Evolutionary conservation across 176 grass and related monocot species (phyloP), one percentile per base, ranked within the genome.

Genomic region (Dactylis glomerata): DNA sequence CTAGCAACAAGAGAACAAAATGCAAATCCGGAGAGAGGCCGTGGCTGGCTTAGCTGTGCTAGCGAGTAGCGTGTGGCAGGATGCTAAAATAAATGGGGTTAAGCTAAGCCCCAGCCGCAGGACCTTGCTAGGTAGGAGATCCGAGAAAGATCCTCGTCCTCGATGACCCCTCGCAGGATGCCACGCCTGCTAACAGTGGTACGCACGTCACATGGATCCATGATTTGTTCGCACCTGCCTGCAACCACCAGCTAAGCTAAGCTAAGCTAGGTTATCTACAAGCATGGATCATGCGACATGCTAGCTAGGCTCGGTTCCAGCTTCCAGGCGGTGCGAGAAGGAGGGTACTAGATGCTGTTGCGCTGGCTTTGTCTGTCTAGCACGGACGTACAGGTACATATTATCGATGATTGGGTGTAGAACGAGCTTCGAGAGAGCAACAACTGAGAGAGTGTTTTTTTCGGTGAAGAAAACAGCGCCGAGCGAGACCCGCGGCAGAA

Each of bases 1-100:
- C n/a, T n/a, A n/a, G n/a, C n/a, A n/a, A n/a, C n/a, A 81, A 68
- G 63, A 24, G 63, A 68, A 81, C 79, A 81, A 69, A 19, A 7
- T n/a, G 22, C 79, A 26, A 54, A 81, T 81, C 64, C 10, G 1
- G 41, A 42, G n/a, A n/a, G 41, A 36, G 34, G 34, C 37, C 8
- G 8, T 5, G 6, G 37, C 5, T 5, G n/a, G 37, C 37, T 40
- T 40, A 40, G 77, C 56, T 64, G 38, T 15, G n/a, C n/a, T n/a
- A n/a, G n/a, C n/a, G n/a, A 44, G 44, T 74, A 19, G 26, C 71
- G 71, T 74, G 71, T 47, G 45, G 1, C 45, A 36, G 79, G 46
- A 23, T 23, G 44, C 38, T 33, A 46, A 16, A 16, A 31, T 31
- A 23, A 13, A 24, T 78, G 55, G 36, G 55, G 75, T 54, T 54